A percentile compares a stretch with the other conserved stretches of the same genome.
phyloP scores from a whole-genome alignment of 257 asterid species.

The Euphrasia confusa region DNA sequence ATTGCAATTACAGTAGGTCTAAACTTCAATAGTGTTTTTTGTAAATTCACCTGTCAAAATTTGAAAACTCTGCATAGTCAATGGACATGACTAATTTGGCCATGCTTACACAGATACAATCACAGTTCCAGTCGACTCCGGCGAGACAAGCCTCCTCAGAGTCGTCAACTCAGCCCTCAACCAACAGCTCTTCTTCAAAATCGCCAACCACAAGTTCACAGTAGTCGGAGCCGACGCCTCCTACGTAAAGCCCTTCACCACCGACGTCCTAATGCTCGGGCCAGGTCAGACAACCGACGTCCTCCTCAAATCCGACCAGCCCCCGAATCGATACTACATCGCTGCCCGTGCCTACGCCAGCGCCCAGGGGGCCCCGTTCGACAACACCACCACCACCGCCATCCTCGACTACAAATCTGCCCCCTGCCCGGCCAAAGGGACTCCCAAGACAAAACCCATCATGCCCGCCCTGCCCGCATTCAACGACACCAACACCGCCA shows the following conservation, averaged over 20 bases:
- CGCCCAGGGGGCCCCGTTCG: conserved; percentile 80
- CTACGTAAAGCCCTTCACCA: conserved; percentile 70
- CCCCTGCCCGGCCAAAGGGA: conserved; percentile 65
- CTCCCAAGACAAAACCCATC: conserved; percentile 34
- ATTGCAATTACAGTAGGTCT: too few species aligned
- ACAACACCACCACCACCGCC: conserved; percentile 85
- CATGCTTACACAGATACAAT: conserved; percentile 47
- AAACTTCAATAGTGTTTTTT: too few species aligned
- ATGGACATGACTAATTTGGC: background rate
- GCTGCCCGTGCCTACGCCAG: conserved; percentile 80
- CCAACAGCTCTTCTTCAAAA: conserved; percentile 72
- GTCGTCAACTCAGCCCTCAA: conserved; percentile 68
- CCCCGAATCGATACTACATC: conserved; percentile 69
- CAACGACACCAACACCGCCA: conserved; percentile 69
- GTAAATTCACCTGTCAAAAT: background rate
- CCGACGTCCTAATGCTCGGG: conserved; percentile 79
- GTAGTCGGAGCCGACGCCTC: conserved; percentile 92
- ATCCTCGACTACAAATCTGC: conserved; percentile 65
- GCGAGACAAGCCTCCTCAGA: conserved; percentile 70
- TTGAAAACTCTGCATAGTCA: background rate
- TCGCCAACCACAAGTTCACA: conserved; percentile 72
- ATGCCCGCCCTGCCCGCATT: conserved; percentile 62
- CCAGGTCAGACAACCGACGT: conserved; percentile 91
- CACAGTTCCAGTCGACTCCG: conserved; percentile 50
- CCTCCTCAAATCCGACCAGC: conserved; percentile 59